These are phyloP conservation scores for Colletotrichum trifolii DNA, from an alignment of 2,329 filamentous ascomycete species.

Conservation along the genomic window DNA sequence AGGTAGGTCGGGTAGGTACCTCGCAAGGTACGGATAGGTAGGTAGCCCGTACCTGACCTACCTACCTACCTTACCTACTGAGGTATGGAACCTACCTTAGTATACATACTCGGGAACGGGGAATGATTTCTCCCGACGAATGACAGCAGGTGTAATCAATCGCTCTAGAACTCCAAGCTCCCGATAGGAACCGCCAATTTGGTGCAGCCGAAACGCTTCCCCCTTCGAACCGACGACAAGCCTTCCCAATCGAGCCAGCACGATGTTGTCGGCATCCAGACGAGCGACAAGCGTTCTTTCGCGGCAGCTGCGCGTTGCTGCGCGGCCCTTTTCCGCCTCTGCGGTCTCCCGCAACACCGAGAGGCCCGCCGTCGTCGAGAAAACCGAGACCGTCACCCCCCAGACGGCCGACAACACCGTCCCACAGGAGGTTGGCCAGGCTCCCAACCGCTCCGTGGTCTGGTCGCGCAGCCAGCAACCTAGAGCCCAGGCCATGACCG, in stretches of 20 bases:
- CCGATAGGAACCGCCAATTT: conserved; percentile 23
- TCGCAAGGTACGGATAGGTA: too few species aligned
- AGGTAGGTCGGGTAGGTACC: too few species aligned
- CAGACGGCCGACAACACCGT: conserved; percentile 55
- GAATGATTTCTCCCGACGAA: conserved; percentile 33
- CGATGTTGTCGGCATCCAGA: conserved; percentile 58
- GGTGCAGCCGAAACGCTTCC: conserved; percentile 25
- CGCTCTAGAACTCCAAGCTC: conserved; percentile 32
- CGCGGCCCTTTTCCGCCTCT: conserved; percentile 61
- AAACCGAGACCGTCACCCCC: conserved; percentile 54
- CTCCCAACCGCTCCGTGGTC: conserved; percentile 82
- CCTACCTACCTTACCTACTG: too few species aligned
- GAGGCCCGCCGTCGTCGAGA: conserved; percentile 54
- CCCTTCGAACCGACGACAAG: conserved; percentile 8
- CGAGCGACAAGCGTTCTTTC: conserved; percentile 55
- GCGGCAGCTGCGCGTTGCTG: conserved; percentile 56
- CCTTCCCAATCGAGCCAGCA: conserved; percentile 40
- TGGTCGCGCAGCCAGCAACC: conserved; percentile 92
- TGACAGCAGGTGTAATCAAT: conserved; percentile 36
- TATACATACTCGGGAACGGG: not conserved
- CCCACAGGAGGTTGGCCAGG: conserved; percentile 72
- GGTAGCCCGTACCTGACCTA: too few species aligned
- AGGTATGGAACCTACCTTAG: too few species aligned
- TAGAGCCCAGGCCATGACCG: conserved; percentile 85
- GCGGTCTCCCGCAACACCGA: conserved; percentile 43